Base-by-base conservation (phyloP, 176 grass and related monocot species). In the Lolium perenne region DNA sequence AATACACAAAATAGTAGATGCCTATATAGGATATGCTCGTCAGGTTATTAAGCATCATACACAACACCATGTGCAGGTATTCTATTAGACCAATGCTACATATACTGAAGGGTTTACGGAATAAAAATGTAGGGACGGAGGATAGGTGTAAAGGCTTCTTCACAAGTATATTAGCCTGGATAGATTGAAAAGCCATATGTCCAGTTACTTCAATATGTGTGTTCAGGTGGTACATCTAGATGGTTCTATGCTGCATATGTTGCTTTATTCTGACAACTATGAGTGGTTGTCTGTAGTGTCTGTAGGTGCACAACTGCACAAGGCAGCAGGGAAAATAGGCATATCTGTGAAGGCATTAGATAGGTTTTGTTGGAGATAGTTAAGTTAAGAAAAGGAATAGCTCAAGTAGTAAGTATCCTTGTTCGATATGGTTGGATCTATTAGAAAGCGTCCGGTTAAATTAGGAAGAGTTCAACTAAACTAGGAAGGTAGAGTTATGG, bases 401-500 rank as follows among this genome's bases (percentile, higher is more conserved):
- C 70, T 73, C n/a, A 21, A 22, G 10, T 48, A 73, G 43, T 23
- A 73, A 23, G 11, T 48, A 73, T 73, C 41, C 43, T 73, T 14
- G 32, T 40, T 68, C 15, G 32, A 29, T 68, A 38, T 15, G 17
- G 65, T 38, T 68, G 65, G 65, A 14, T 68, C 65, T 17, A 18
- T 68, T 68, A 38, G 32, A 68, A 67, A 68, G 32, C 7, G 69
- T n/a, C 43, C 21, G 48, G 16, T 68, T 68, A 73, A 73, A 74
- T 74, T 49, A 74, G 21, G 43, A 48, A 48, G n/a, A 49, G 71
- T 49, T 5, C 71, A 49, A 49, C 71, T 74, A 41, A 74, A 74
- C 21, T 49, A 74, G 71, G 69, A 74, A 73, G 41, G n/a, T 73
- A 47, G 9, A 62, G n/a, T 49, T 74, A 74, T 49, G 71, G 71